Percentiles rank a stretch among this genome's conserved stretches.
phyloP scores from a whole-genome alignment of 768 basidiomycete genomes.

The Lactarius trivialis region DNA sequence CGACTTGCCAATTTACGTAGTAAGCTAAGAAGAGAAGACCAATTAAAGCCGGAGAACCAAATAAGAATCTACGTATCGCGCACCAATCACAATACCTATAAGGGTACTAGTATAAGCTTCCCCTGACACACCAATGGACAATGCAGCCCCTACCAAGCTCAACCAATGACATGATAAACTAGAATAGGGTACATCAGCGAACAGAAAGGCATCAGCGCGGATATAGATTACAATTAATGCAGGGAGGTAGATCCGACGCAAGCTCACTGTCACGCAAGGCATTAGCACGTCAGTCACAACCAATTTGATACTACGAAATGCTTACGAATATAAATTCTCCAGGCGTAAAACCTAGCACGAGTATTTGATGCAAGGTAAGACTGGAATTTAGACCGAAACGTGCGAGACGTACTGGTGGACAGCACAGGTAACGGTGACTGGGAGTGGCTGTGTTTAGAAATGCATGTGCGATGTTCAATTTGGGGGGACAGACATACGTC shows the following conservation, averaged over 20 bases:
- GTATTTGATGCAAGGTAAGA: background rate
- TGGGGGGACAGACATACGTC: background rate
- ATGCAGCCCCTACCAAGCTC: background rate
- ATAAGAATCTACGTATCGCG: background rate
- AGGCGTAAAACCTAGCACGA: conserved; percentile 6
- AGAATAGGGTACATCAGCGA: background rate
- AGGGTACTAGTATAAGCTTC: background rate
- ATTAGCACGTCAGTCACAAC: background rate
- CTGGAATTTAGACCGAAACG: background rate
- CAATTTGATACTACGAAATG: background rate
- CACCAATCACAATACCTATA: conserved; percentile 1
- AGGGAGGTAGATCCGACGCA: background rate
- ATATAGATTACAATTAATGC: background rate
- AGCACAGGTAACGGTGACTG: background rate
- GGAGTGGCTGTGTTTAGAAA: background rate
- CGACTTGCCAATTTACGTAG: background rate
- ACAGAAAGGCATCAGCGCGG: too few species aligned
- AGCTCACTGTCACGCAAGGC: conserved; percentile 3
- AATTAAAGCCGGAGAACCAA: background rate
- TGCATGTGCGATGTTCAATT: background rate
- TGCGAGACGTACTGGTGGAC: background rate
- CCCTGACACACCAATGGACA: background rate
- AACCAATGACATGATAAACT: background rate
- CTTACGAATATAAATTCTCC: conserved; percentile 6
- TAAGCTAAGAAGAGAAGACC: background rate